Percentiles rank a stretch among this genome's conserved stretches.
These are phyloP conservation scores for Boletus reticuloceps DNA, from an alignment of 768 basidiomycete genomes.

Conservation along the genomic window DNA sequence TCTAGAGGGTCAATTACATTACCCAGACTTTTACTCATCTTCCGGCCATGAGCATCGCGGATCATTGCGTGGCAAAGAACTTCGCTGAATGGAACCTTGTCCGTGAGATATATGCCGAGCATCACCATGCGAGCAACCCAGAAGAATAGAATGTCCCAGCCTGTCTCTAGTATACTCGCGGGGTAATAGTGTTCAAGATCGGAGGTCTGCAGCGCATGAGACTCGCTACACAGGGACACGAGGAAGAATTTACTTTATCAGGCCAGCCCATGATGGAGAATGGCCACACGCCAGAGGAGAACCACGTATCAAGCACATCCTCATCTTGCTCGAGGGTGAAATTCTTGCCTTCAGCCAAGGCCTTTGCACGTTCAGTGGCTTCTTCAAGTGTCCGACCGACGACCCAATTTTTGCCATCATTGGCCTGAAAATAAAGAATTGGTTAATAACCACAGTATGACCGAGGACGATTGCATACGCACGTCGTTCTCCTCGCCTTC, in stretches of 20 bases:
- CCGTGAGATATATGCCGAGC: constrained; percentile 87
- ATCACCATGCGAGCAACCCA: constrained; percentile 99
- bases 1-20: constrained; percentile 98
- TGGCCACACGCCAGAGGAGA: constrained; percentile 96
- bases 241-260: constrained; percentile 54
- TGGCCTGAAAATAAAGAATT: constrained; percentile 38
- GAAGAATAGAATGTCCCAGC: constrained; percentile 99
- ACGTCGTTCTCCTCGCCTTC: constrained; percentile 74
- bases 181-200: constrained; percentile 88
- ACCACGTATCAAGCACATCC: constrained; percentile 99
- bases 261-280: constrained; percentile 99
- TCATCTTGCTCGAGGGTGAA: constrained; percentile 90
- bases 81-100: constrained; percentile 89
- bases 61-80: constrained; percentile 99
- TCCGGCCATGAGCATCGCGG: constrained; percentile 96
- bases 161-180: constrained; percentile 88
- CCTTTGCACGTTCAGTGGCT: constrained; percentile 71
- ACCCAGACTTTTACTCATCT: constrained; percentile 98
- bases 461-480: constrained; percentile 17
- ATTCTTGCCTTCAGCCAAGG: constrained; percentile 58
- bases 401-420: constrained; percentile 85
- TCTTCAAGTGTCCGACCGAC: constrained; percentile 78
- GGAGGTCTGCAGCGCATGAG: constrained; percentile 49
- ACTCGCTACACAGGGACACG: neutral
- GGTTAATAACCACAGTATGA: neutral